phyloP scores from a whole-genome alignment of 352 stramenopile genomes.

The Plasmopara muralis region DNA sequence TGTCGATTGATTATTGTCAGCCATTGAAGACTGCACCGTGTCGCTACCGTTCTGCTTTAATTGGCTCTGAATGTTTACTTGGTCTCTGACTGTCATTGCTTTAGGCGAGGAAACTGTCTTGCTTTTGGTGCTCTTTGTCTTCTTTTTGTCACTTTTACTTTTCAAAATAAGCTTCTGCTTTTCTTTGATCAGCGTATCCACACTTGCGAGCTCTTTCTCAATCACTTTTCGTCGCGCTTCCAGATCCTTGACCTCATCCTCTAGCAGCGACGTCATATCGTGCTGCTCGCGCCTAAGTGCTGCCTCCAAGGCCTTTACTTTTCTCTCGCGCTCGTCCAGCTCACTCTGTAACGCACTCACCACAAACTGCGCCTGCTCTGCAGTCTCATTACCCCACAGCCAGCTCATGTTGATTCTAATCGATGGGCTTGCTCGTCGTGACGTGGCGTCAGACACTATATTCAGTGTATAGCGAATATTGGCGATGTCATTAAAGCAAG shows the following conservation, averaged over 20 bases:
- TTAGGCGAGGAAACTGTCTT: constrained; percentile 14
- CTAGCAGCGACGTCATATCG: constrained; percentile 48
- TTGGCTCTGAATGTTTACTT: constrained; percentile 1
- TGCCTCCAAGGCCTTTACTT: constrained; percentile 72
- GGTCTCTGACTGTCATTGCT: constrained; percentile 13
- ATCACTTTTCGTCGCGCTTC: constrained; percentile 39
- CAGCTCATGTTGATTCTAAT: constrained; percentile 47
- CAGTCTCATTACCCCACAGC: constrained; percentile 81
- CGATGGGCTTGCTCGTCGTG: constrained; percentile 6
- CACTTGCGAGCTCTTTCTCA: constrained; percentile 35
- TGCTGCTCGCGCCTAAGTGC: constrained; percentile 71
- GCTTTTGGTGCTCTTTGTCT: constrained; percentile 33
- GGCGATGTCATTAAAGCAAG: constrained; percentile 1
- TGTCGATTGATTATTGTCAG: constrained; percentile 34
- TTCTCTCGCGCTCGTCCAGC: constrained; percentile 72
- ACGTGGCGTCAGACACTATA: constrained; percentile 1
- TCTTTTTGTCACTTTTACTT: constrained; percentile 44
- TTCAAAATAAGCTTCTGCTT: constrained; percentile 59
- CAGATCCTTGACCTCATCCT: constrained; percentile 63
- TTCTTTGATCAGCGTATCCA: constrained; percentile 49
- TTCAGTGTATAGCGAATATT: background rate
- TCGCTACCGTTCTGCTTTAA: constrained; percentile 8
- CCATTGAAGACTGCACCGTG: constrained; percentile 13
- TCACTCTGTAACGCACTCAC: constrained; percentile 75
- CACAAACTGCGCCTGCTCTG: constrained; percentile 79